Conservation (phyloP, 169 alveolate species). For the Plasmodium inui region DNA sequence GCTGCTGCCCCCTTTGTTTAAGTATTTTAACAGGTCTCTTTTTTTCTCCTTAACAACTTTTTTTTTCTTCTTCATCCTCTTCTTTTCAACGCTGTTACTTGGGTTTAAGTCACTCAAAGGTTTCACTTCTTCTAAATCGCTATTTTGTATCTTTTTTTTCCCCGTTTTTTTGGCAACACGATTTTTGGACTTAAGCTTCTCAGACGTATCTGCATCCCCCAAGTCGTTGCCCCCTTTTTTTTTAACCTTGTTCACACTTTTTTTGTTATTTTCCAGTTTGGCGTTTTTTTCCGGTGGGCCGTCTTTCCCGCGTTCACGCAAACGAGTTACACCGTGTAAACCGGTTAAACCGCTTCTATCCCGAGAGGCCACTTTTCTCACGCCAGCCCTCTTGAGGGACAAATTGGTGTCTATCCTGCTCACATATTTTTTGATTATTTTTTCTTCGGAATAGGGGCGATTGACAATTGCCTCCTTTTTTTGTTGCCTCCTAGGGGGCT, state of each 20-base stretch:
- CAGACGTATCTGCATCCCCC: background rate
- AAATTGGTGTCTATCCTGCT: constrained; percentile 28
- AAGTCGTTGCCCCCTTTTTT: background rate
- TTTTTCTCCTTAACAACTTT: constrained; percentile 6
- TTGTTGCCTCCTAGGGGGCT: background rate
- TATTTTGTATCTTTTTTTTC: constrained; percentile 1
- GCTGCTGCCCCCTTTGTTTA: constrained; percentile 12
- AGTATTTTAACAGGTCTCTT: constrained; percentile 9
- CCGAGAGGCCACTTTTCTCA: background rate
- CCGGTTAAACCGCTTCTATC: constrained; percentile 19
- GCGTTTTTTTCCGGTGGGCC: background rate
- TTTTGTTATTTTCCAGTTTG: background rate
- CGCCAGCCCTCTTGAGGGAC: background rate
- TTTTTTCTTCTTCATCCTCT: constrained; percentile 8
- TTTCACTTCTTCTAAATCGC: background rate
- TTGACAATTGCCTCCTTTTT: background rate
- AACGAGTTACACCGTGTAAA: background rate
- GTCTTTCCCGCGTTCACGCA: constrained; percentile 10
- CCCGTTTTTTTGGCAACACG: background rate
- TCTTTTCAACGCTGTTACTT: constrained; percentile 9
- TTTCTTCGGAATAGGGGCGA: constrained; percentile 13
- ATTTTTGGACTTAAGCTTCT: background rate
- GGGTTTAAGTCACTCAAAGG: background rate
- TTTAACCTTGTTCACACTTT: constrained; percentile 2
- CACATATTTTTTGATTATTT: constrained; percentile 6